Percentiles rank a stretch among this genome's conserved stretches.
These are phyloP conservation scores for Chaetomium sp. DNA, from an alignment of 2,329 filamentous ascomycete genomes.

Conservation along the genomic window DNA sequence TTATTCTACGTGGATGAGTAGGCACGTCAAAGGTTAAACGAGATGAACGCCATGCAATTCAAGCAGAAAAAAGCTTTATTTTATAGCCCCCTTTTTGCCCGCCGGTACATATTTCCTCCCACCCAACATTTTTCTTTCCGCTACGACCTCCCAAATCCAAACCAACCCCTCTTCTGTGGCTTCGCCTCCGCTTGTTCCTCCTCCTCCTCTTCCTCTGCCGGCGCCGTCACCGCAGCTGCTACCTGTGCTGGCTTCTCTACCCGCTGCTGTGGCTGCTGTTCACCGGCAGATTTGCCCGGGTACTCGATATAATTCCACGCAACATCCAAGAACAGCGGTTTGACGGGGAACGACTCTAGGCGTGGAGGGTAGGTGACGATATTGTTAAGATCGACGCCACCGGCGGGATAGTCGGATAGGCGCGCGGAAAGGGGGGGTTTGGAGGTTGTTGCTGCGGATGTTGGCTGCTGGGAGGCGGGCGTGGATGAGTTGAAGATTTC, in stretches of 20 bases:
- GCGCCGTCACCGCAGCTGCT: constrained; percentile 15
- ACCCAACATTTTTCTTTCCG: neutral
- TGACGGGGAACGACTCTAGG: constrained; percentile 76
- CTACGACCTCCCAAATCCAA: constrained; percentile 57
- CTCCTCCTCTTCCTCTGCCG: constrained; percentile 2
- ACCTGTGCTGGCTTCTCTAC: constrained; percentile 1
- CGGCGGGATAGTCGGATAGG: constrained; percentile 66
- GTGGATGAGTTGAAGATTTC: constrained; percentile 55
- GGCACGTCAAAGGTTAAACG: too few species aligned
- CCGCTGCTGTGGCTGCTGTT: constrained; percentile 3
- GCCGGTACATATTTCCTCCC: neutral
- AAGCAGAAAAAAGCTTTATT: too few species aligned
- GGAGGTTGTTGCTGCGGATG: constrained; percentile 28
- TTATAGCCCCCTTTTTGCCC: too few species aligned
- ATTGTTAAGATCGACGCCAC: constrained; percentile 66
- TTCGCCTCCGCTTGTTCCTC: constrained; percentile 34
- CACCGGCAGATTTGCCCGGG: constrained; percentile 50
- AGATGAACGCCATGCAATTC: too few species aligned
- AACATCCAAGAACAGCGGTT: constrained; percentile 91
- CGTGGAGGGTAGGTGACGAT: constrained; percentile 83
- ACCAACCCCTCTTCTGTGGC: constrained; percentile 66
- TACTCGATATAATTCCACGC: constrained; percentile 98
- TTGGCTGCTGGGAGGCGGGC: neutral
- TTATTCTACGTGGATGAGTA: too few species aligned
- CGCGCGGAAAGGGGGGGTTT: constrained; percentile 61